These are phyloP conservation scores for Stipa capillata DNA, from an alignment of 176 grass and related monocot species.

Conservation along the genomic window DNA sequence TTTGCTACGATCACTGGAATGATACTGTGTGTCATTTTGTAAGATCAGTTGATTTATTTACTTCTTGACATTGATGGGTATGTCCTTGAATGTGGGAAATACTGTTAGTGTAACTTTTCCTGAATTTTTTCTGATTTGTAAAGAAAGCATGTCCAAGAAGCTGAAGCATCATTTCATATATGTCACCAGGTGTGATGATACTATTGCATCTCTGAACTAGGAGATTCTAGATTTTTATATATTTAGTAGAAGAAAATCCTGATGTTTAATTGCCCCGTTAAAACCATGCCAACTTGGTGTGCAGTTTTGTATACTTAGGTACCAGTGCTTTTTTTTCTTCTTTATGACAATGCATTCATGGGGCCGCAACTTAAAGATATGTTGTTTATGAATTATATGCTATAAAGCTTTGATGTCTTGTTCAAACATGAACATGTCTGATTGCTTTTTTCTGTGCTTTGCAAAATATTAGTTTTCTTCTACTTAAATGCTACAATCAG, in stretches of 20 bases:
- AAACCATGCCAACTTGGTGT: not conserved
- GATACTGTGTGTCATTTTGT: not conserved
- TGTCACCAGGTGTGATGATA: not conserved
- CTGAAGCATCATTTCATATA: not conserved
- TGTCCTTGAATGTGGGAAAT: not conserved
- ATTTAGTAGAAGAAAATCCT: not conserved
- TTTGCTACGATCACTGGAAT: not conserved
- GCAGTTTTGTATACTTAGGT: not conserved
- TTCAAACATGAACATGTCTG: not conserved
- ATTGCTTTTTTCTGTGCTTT: not conserved
- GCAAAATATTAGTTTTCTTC: not conserved
- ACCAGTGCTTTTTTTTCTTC: not conserved
- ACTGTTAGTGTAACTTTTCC: not conserved
- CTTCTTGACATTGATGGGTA: not conserved
- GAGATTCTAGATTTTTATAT: not conserved
- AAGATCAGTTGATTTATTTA: not conserved
- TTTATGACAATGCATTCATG: not conserved
- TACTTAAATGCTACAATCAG: not conserved
- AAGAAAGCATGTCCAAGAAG: not conserved
- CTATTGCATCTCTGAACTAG: not conserved
- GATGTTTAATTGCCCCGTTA: not conserved
- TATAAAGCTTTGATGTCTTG: conserved; percentile 2
- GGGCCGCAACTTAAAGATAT: not conserved
- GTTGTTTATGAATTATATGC: not conserved
- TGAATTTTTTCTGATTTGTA: not conserved